Conservation (phyloP, 2,329 filamentous ascomycete species). For the Dothideomycetes sp. region DNA sequence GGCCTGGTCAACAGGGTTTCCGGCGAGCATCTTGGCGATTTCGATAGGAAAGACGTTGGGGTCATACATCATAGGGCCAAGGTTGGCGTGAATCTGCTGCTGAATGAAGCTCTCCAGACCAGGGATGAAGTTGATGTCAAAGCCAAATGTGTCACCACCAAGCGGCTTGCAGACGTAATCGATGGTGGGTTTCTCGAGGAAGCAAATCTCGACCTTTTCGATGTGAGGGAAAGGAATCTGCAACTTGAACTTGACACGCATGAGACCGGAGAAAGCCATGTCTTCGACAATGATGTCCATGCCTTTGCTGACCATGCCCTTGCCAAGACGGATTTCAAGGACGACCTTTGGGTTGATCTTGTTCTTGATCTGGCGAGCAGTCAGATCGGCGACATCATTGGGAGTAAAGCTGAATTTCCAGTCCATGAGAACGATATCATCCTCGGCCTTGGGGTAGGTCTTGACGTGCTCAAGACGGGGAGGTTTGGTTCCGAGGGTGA, state of each 20-base stretch:
- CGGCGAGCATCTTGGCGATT: slow-evolving; percentile 94
- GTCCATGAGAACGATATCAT: slow-evolving; percentile 96
- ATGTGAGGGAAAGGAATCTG: slow-evolving; percentile 94
- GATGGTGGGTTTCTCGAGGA: slow-evolving; percentile 77
- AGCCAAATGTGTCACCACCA: slow-evolving; percentile 88
- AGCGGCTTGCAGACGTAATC: slow-evolving; percentile 98
- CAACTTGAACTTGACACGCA: slow-evolving; percentile 96
- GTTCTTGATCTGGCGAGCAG: slow-evolving; percentile 77
- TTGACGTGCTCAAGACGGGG: slow-evolving; percentile 96
- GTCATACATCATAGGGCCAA: slow-evolving; percentile 95
- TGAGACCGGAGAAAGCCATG: slow-evolving; percentile 89
- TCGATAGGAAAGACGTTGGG: slow-evolving; percentile 98
- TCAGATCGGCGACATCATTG: slow-evolving; percentile 88
- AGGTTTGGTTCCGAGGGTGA: slow-evolving; percentile 88
- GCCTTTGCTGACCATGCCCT: slow-evolving; percentile 94
- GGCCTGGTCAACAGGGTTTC: slow-evolving; percentile 87
- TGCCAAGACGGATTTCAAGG: slow-evolving; percentile 86
- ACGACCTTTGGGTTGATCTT: slow-evolving; percentile 97
- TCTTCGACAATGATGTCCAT: slow-evolving; percentile 96
- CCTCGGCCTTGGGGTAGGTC: slow-evolving; percentile 90
- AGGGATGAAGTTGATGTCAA: slow-evolving; percentile 98
- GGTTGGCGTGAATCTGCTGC: slow-evolving; percentile 89
- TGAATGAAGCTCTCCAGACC: slow-evolving; percentile 88
- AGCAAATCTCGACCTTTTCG: slow-evolving; percentile 89
- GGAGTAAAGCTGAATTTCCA: slow-evolving; percentile 99